Base-by-base conservation (phyloP, 2,329 filamentous ascomycete genomes). In the Hymenoscyphus scutula region DNA sequence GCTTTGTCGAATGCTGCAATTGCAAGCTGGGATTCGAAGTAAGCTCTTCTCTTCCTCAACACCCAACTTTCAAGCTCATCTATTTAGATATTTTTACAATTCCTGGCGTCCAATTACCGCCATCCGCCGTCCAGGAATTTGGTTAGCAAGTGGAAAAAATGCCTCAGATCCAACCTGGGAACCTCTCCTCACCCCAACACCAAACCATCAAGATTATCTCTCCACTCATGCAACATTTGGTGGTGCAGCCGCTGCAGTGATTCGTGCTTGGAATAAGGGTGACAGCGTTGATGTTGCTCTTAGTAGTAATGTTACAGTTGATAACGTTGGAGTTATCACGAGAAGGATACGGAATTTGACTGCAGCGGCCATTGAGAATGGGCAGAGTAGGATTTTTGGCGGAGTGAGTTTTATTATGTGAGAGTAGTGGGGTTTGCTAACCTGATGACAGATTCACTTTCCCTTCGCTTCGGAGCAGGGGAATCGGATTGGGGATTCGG, bases 261-360 rank as follows among this genome's bases (percentile, higher is more conserved):
- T 48, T 48, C 41, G 41, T 48, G 41, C 41, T 19, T 48, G 41
- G 41, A 48, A 48, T 48, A n/a, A n/a, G 11, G 41, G 41, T 23
- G 41, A 48, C 23, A 23, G 8, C 2, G n/a, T 48, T 19, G 19
- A 48, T 23, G 41, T n/a, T 48, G 23, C n/a, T 8, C 11, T 23
- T 23, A 48, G 41, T 23, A 48, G 41, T 23, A 48, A 48, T 48
- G 41, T 48, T 8, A 48, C 41, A 2, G 17, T 48, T 19, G 41
- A 48, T 23, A 23, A 48, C 23, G n/a, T 48, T 23, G 41, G 41
- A 2, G 41, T 48, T 10, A 48, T 48, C n/a, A 48, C 41, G 6
- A 48, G 41, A 23, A 7, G 41, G 5, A 23, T 48, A 23, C 23
- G 6, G 41, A 48, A 48, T 23, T 23, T 48, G 41, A 23, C n/a